Base-by-base conservation (phyloP, 1,284 basidiomycete genomes). In the Rhizoctonia solani region DNA sequence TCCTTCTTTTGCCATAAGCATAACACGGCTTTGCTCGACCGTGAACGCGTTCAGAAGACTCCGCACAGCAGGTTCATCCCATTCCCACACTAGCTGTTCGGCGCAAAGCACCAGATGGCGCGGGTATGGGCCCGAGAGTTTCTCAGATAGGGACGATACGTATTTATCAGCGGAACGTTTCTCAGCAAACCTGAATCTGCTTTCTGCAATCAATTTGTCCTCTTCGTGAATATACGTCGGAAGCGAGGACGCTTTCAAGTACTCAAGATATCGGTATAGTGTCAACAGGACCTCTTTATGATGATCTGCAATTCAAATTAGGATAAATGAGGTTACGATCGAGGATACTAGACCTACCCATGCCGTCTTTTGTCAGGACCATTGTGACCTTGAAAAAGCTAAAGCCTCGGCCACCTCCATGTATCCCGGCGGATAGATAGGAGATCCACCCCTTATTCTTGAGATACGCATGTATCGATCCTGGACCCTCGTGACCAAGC, bases 401-500 rank as follows among this genome's bases (percentile, higher is more conserved):
- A 76, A 98, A 96, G 2, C 92, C 91, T 72, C 89, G 81, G 2
- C 85, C 94, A 19, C 90, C 83, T 0, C 79, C 82, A 88, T 1
- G 86, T 82, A 2, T 92, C 93, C 44, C 88, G 83, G 67, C 84
- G 87, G 52, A 99, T 34, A 66, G 81, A 23, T 82, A 82, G 67
- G 92, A 95, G 55, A 90, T 86, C 95, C 95, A 98, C 3, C 95
- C 94, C 74, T 91, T 89, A 72, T 84, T 82, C 80, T 98, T 99
- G 70, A 99, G 82, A 76, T 95, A 93, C 1, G 93, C 93, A 72
- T 95, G 84, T 46, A 99, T 80, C 0, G 95, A 98, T 0, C 97
- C 97, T 41, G 90, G 87, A 2, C 97, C 98, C 79, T 99, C 98
- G 76, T 99, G 96, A 0, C 97, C 97, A 54, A 98, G 79, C 74